Conservation (phyloP, 2,329 filamentous ascomycete species). For the Pseudogymnoascus sp. region DNA sequence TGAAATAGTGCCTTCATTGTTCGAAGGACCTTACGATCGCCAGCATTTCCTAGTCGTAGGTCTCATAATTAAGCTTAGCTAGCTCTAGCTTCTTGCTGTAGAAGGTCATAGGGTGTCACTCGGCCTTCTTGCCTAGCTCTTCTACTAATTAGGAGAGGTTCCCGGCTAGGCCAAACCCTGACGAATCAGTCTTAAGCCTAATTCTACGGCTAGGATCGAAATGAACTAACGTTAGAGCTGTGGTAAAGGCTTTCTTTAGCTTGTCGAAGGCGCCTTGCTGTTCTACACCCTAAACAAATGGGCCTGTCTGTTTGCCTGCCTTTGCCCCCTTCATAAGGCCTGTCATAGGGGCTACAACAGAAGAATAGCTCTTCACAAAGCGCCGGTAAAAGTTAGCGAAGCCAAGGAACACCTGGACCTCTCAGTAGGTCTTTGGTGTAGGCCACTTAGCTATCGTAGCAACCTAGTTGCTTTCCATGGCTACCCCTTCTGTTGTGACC, state of each 20-base stretch:
- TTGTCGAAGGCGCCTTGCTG: background rate
- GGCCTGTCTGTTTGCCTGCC: background rate
- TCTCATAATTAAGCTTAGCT: constrained; percentile 26
- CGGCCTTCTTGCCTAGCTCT: background rate
- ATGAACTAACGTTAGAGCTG: background rate
- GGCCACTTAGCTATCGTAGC: too few species aligned
- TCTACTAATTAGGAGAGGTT: background rate
- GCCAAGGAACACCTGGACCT: too few species aligned
- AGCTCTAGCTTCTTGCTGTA: constrained; percentile 20
- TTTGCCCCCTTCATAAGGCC: too few species aligned
- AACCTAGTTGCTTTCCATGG: too few species aligned
- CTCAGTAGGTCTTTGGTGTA: too few species aligned
- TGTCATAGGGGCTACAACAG: background rate
- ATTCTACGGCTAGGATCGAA: background rate
- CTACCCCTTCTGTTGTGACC: too few species aligned
- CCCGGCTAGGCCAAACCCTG: background rate
- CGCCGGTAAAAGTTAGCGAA: too few species aligned
- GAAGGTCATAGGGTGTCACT: constrained; percentile 17
- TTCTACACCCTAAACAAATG: background rate
- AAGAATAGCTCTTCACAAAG: background rate
- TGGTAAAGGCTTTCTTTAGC: background rate
- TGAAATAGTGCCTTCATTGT: constrained; percentile 9
- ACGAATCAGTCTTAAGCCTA: background rate
- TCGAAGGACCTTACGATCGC: constrained; percentile 20
- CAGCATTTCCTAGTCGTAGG: constrained; percentile 27